A percentile compares a stretch with the other conserved stretches of the same genome.
Conservation (phyloP, 179 eudicot genomes). For the Beta lomatogona region DNA sequence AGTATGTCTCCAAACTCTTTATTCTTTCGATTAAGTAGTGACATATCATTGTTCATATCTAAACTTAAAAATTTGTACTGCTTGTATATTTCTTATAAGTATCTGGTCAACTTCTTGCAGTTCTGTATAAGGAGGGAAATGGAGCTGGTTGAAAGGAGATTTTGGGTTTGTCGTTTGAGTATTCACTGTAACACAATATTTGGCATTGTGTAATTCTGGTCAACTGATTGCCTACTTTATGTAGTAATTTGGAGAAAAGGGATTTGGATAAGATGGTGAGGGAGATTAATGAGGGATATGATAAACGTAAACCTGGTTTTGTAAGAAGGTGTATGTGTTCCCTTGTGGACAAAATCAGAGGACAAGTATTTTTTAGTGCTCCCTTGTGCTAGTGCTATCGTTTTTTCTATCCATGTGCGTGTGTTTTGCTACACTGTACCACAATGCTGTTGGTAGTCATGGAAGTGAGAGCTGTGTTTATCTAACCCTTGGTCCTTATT, state of each 20-base stretch:
- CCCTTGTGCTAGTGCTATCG: not conserved
- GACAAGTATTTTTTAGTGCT: not conserved
- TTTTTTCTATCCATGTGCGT: not conserved
- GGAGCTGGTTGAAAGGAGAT: not conserved
- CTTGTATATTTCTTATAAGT: not conserved
- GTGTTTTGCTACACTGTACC: not conserved
- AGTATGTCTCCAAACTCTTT: slow-evolving; percentile 28
- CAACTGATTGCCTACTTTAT: not conserved
- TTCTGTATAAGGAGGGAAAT: not conserved
- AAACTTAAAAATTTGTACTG: not conserved
- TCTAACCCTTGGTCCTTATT: too few relatives aligned
- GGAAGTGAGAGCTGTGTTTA: too few relatives aligned
- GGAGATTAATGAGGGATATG: not conserved
- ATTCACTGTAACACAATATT: not conserved
- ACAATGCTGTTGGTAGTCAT: not conserved
- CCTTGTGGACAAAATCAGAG: not conserved
- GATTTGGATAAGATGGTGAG: not conserved
- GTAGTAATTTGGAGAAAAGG: not conserved
- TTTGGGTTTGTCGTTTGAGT: not conserved
- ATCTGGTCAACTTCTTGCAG: not conserved
- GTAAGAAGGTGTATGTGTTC: too few relatives aligned
- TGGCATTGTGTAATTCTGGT: not conserved
- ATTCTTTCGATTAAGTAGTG: not conserved
- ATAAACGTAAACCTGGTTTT: not conserved
- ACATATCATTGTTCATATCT: not conserved